Base-by-base conservation (phyloP, 2,329 filamentous ascomycete species). In the Lizonia empirigonia region DNA sequence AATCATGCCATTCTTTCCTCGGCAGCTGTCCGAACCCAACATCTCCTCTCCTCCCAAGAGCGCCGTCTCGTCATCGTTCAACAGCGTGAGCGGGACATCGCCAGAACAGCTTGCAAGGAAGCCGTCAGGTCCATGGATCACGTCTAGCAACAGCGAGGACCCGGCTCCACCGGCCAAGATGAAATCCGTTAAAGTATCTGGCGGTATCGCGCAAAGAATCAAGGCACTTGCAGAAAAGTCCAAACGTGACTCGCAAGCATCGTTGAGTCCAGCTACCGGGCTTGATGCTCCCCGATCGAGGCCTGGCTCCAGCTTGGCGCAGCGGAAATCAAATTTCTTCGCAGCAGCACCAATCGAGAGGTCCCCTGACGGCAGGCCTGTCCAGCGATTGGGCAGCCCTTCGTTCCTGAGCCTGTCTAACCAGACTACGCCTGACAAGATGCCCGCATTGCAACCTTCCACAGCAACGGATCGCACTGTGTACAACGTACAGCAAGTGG, bases 171-270 rank as follows among this genome's bases (percentile, higher is more conserved):
- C 60, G 24, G 56, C 64, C 18, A 59, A 56, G 23, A 78, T 83
- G 3, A 91, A 89, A 70, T 95, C 92, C 70, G 81, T 87, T 59
- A 94, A 90, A 64, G 83, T 97, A 19, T 92, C 91, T 7, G 91
- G 89, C 7, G 91, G 90, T 61, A 97, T 99, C 54, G 95, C 93
- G 3, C 90, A 93, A 71, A 87, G 94, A 33, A 97, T 97, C 71
- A 95, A 96, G 73, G 91, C 92, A 6, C 79, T 99, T 44, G 90
- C 96, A 69, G 92, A 91, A 72, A 81, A 94, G 47, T 80, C 80
- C 3, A 78, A 59, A 81, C 86, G 52, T 74, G 80, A 68, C 67
- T 70, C 67, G 16, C 46, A 60, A 40, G 53, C 64, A 42, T 60
- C 70, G 22, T 62, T 69, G 16, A 53, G 64, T 19, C 55, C 55